A percentile compares a stretch with the other conserved stretches of the same genome.
Evolutionary conservation across 768 basidiomycete species (phyloP).

Genomic region (Saitozyma sp.): DNA sequence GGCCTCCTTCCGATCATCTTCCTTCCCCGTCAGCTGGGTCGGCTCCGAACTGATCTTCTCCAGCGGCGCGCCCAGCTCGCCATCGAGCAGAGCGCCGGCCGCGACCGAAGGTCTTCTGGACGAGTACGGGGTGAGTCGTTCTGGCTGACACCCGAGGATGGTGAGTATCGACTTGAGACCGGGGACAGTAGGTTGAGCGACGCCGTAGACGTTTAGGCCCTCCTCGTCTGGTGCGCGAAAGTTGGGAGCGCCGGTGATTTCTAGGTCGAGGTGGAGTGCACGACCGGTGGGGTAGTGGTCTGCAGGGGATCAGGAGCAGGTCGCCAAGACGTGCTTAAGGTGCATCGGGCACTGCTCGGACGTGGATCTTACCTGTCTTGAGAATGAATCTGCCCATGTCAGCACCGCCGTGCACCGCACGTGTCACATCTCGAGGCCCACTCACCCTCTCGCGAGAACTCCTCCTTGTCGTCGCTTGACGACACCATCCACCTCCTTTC

Average conservation of each 20-base stretch:
- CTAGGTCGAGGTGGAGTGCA: constrained; percentile 85
- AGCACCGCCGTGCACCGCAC: constrained; percentile 1
- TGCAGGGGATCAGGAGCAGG: neutral
- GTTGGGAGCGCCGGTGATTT: constrained; percentile 92
- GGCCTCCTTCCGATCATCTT: constrained; percentile 7
- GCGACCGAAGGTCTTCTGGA: neutral
- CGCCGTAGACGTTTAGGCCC: constrained; percentile 87
- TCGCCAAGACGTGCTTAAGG: constrained; percentile 54
- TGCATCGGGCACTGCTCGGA: constrained; percentile 57
- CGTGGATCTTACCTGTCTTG: constrained; percentile 72
- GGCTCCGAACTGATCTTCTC: constrained; percentile 15
- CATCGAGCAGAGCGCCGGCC: neutral
- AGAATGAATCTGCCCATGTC: constrained; percentile 67
- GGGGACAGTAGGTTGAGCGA: constrained; percentile 89
- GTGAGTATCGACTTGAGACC: constrained; percentile 88
- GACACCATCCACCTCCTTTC: constrained; percentile 45
- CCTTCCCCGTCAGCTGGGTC: neutral
- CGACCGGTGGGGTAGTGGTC: constrained; percentile 57
- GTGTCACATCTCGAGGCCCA: neutral
- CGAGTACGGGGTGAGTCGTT: constrained; percentile 2
- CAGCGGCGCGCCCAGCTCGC: constrained; percentile 10
- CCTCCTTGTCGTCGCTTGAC: constrained; percentile 49
- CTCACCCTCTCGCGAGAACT: constrained; percentile 50
- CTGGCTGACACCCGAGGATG: constrained; percentile 58
- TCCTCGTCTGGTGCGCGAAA: constrained; percentile 79